Evolutionary conservation across 1,284 basidiomycete genomes (phyloP).

Genomic region (Leccinum griseonigrum): DNA sequence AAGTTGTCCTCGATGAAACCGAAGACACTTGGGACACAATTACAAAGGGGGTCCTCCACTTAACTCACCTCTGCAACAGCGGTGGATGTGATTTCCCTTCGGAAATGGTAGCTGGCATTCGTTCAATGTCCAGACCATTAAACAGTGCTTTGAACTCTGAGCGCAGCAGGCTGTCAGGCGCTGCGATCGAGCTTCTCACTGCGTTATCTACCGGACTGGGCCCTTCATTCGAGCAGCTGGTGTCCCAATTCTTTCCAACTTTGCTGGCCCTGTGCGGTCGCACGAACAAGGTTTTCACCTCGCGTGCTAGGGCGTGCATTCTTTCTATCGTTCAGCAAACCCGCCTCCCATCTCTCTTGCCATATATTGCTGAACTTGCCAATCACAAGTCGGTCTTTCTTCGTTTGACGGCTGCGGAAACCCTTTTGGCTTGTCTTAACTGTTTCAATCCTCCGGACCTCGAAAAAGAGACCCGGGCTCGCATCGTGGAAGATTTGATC

Average conservation of each 20-base stretch:
- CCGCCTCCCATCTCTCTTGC: slow-evolving; percentile 65
- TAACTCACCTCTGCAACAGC: slow-evolving; percentile 57
- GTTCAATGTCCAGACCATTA: slow-evolving; percentile 55
- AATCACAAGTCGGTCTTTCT: slow-evolving; percentile 68
- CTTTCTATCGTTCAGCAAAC: slow-evolving; percentile 64
- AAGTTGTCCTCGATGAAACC: slow-evolving; percentile 61
- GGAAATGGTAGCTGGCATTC: slow-evolving; percentile 55
- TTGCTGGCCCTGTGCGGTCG: slow-evolving; percentile 68
- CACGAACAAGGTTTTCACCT: slow-evolving; percentile 79
- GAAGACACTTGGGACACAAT: slow-evolving; percentile 87
- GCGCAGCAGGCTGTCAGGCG: slow-evolving; percentile 71
- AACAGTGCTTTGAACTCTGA: slow-evolving; percentile 70
- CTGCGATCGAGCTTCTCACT: slow-evolving; percentile 64
- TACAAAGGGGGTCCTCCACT: slow-evolving; percentile 47
- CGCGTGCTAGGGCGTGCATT: slow-evolving; percentile 62
- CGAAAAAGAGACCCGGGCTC: slow-evolving; percentile 61
- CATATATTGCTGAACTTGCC: slow-evolving; percentile 58
- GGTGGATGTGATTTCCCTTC: slow-evolving; percentile 55
- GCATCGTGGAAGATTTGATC: slow-evolving; percentile 71
- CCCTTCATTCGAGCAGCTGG: slow-evolving; percentile 63
- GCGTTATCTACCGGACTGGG: slow-evolving; percentile 57
- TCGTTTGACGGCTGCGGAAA: slow-evolving; percentile 63
- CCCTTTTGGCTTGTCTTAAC: slow-evolving; percentile 64
- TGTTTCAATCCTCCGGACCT: slow-evolving; percentile 73
- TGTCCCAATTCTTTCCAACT: slow-evolving; percentile 65